A percentile compares a stretch with the other conserved stretches of the same genome.
Evolutionary conservation across 371 early-diverging fungal genomes (phyloP).

Genomic region (Sporodiniella umbellata): DNA sequence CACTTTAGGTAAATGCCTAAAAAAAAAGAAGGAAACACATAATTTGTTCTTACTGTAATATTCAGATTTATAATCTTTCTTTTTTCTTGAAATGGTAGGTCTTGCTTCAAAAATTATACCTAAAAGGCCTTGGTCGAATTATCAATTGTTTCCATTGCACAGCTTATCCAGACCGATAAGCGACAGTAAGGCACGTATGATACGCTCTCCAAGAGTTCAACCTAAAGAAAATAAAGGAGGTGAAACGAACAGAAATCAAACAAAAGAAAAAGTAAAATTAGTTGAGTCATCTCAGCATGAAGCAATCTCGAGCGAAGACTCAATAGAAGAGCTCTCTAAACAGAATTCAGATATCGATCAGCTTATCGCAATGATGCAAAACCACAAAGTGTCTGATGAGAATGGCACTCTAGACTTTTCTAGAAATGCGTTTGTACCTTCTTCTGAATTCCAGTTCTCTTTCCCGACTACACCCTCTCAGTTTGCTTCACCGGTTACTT

Average conservation of each 20-base stretch:
- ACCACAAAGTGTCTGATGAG: constrained; percentile 24
- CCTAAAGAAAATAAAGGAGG: not conserved
- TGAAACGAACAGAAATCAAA: not conserved
- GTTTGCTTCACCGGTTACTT: not conserved
- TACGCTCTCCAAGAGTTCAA: constrained; percentile 9
- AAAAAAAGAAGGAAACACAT: no score
- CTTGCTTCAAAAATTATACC: constrained; percentile 15
- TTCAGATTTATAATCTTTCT: no score
- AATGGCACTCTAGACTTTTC: not conserved
- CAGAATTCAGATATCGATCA: constrained; percentile 17
- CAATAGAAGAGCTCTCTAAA: not conserved
- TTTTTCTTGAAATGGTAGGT: no score
- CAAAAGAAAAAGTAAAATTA: not conserved
- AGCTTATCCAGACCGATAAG: not conserved
- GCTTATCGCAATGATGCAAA: constrained; percentile 24
- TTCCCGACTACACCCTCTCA: constrained; percentile 7
- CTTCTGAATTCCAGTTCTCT: constrained; percentile 21
- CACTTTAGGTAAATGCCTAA: constrained; percentile 2
- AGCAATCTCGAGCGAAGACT: no score
- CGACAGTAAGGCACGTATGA: constrained; percentile 3
- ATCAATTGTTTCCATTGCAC: constrained; percentile 10
- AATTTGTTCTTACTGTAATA: no score
- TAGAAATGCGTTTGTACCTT: not conserved
- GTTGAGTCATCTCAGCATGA: not conserved
- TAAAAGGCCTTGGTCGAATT: constrained; percentile 17